Evolutionary conservation across 2,329 filamentous ascomycete species (phyloP).

Genomic region (Paraphaeosphaeria sporulosa): DNA sequence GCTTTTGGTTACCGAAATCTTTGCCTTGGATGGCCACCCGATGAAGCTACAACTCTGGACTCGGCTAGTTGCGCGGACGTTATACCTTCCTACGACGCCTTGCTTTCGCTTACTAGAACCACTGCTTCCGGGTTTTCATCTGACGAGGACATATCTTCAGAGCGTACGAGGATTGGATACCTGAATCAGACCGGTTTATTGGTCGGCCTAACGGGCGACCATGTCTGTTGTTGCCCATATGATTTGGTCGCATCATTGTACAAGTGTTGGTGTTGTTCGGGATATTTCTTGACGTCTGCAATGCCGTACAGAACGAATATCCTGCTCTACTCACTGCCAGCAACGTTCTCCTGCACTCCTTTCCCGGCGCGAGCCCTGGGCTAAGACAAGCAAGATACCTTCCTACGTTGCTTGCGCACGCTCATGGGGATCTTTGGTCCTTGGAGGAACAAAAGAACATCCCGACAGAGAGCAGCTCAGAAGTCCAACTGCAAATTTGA

Average conservation of each 20-base stretch:
- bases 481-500: not conserved
- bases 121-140: not conserved
- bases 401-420: not conserved
- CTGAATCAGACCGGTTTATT: not conserved
- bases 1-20: conserved; percentile 10
- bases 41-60: conserved; percentile 3
- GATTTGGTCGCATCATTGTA: not conserved
- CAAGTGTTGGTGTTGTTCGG: not conserved
- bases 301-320: not conserved
- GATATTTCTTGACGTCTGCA: not conserved
- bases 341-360: not conserved
- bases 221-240: not conserved
- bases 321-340: not conserved
- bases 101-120: conserved; percentile 8
- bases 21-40: not conserved
- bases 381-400: not conserved
- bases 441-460: not conserved
- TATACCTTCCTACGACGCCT: not conserved
- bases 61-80: conserved; percentile 3
- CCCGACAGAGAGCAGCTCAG: not conserved
- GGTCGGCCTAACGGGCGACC: not conserved
- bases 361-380: conserved; percentile 2
- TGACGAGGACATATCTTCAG: not conserved
- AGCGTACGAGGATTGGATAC: not conserved
- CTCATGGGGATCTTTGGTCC: conserved; percentile 5